Percentiles rank a stretch among this genome's conserved stretches.
phyloP scores from a whole-genome alignment of 768 basidiomycete species.

The Boletus subcaerulescens region DNA sequence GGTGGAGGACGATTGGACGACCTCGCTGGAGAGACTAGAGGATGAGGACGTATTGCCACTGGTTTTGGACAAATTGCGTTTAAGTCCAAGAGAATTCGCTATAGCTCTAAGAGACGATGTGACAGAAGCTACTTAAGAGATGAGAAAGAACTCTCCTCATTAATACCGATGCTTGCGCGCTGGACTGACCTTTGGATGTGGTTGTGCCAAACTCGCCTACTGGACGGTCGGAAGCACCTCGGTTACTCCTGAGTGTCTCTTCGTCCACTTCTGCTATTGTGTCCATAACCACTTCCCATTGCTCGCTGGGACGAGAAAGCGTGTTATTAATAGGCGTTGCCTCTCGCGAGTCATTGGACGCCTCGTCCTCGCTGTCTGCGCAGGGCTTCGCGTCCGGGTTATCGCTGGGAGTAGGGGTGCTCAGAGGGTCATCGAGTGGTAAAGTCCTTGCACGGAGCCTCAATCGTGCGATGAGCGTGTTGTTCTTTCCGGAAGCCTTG shows the following conservation, averaged over 20 bases:
- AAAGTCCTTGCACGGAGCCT: conserved; percentile 65
- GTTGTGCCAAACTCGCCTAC: conserved; percentile 74
- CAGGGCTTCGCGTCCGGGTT: conserved; percentile 29
- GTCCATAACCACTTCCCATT: conserved; percentile 89
- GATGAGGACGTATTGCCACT: conserved; percentile 27
- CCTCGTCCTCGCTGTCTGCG: conserved; percentile 33
- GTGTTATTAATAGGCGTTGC: conserved; percentile 14
- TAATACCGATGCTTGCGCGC: neutral
- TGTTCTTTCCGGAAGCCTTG: conserved; percentile 78
- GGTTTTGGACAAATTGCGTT: conserved; percentile 37
- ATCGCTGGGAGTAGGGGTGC: conserved; percentile 54
- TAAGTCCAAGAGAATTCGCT: conserved; percentile 73
- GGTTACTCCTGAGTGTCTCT: conserved; percentile 36
- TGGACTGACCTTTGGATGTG: conserved; percentile 55
- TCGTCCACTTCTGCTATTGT: conserved; percentile 70
- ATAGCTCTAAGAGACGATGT: conserved; percentile 73
- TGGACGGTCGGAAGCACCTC: conserved; percentile 38
- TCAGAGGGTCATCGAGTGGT: conserved; percentile 53
- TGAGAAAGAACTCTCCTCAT: neutral
- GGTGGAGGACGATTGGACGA: conserved; percentile 24
- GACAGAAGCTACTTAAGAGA: conserved; percentile 46
- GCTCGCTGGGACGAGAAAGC: conserved; percentile 66
- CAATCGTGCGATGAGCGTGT: conserved; percentile 66
- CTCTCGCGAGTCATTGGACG: conserved; percentile 22
- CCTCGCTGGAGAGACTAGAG: conserved; percentile 25